phyloP scores from a whole-genome alignment of 257 asterid species.

The Przewalskia tangutica region DNA sequence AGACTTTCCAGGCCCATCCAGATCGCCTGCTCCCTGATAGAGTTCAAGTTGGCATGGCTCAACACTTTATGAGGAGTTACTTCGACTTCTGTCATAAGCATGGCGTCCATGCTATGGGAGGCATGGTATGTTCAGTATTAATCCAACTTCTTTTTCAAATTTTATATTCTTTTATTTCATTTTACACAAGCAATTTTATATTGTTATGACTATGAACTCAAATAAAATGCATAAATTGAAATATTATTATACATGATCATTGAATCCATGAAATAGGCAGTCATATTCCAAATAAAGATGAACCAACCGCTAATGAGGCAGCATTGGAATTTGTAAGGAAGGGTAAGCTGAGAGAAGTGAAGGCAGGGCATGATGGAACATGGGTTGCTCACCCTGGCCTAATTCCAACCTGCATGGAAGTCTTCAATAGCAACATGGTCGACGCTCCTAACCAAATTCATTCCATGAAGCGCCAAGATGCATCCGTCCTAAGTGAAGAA shows the following conservation, averaged over 20 bases:
- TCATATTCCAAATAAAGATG: constrained; percentile 81
- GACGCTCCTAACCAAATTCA: constrained; percentile 55
- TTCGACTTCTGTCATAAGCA: constrained; percentile 78
- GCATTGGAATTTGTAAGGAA: constrained; percentile 64
- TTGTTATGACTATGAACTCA: background rate
- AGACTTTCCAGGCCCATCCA: constrained; percentile 82
- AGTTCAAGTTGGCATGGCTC: constrained; percentile 80
- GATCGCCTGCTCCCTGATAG: constrained; percentile 85
- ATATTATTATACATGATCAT: background rate
- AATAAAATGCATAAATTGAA: background rate
- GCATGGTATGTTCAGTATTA: constrained; percentile 43
- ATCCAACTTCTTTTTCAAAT: background rate
- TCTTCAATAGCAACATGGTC: constrained; percentile 56
- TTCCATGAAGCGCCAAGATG: constrained; percentile 49
- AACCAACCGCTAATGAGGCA: constrained; percentile 70
- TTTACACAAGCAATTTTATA: background rate
- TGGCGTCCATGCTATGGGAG: constrained; percentile 97
- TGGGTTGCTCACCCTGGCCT: constrained; percentile 99
- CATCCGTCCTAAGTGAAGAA: constrained; percentile 32
- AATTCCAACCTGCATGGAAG: constrained; percentile 58
- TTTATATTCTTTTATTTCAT: background rate
- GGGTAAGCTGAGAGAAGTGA: constrained; percentile 76
- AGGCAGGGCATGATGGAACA: constrained; percentile 94
- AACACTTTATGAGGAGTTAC: constrained; percentile 89
- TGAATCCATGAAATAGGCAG: constrained; percentile 48